Conservation (phyloP, 139 green algal genomes). For the Chlamydomonas sp. region DNA sequence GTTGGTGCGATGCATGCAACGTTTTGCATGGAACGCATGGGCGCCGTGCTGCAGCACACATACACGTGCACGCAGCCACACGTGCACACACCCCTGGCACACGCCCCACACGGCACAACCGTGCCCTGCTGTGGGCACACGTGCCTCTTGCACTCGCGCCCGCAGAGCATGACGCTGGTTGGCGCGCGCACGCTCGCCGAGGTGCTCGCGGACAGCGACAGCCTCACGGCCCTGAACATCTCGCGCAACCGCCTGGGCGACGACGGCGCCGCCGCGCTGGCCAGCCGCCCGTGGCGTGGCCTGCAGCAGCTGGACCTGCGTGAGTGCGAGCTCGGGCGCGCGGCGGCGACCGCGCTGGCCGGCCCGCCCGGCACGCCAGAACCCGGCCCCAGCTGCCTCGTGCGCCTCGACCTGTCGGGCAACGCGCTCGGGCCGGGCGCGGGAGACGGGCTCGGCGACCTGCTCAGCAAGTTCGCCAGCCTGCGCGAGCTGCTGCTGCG, state of each 20-base stretch:
- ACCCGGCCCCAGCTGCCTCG: background rate
- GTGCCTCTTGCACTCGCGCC: too few relatives aligned
- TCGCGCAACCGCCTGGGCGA: background rate
- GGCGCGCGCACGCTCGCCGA: background rate
- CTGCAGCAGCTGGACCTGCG: slow-evolving; percentile 1
- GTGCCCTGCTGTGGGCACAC: too few relatives aligned
- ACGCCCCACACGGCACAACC: too few relatives aligned
- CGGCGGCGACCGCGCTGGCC: background rate
- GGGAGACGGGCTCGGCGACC: background rate
- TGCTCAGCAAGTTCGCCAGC: background rate
- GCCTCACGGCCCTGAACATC: background rate
- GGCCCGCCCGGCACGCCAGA: background rate
- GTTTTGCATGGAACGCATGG: background rate
- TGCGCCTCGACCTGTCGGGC: slow-evolving; percentile 9
- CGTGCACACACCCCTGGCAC: too few relatives aligned
- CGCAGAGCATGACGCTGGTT: background rate
- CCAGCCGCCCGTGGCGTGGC: background rate
- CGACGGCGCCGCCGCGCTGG: too few relatives aligned
- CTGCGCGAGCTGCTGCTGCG: slow-evolving; percentile 13
- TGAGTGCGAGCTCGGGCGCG: background rate
- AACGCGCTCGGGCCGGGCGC: slow-evolving; percentile 16
- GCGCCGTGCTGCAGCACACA: too few relatives aligned
- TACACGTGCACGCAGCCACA: too few relatives aligned
- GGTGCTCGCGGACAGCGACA: background rate
- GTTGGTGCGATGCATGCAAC: slow-evolving; percentile 13